Evolutionary conservation across 2,329 filamentous ascomycete genomes (phyloP).

Genomic region (Colletotrichum gigasporum): DNA sequence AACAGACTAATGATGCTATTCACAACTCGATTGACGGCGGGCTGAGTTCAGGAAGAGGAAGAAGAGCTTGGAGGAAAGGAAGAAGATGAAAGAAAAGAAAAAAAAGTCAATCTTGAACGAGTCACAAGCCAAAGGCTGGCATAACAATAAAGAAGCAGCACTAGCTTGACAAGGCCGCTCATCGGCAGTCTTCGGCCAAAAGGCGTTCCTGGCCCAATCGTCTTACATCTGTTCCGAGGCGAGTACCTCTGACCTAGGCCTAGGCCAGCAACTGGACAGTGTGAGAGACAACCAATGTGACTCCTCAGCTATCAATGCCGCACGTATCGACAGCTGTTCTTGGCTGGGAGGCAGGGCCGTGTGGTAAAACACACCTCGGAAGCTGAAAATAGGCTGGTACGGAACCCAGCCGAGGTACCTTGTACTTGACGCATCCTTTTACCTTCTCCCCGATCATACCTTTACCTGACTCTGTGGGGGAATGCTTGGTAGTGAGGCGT

Average conservation of each 20-base stretch:
- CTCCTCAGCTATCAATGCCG: neutral
- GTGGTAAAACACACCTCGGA: constrained; percentile 30
- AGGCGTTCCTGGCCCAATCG: constrained; percentile 31
- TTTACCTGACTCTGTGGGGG: neutral
- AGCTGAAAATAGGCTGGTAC: constrained; percentile 11
- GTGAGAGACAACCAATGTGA: constrained; percentile 6
- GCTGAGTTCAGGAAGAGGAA: constrained; percentile 17
- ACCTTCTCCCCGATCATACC: neutral
- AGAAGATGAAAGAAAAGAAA: constrained; percentile 31
- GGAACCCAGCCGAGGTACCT: constrained; percentile 14
- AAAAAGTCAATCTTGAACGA: constrained; percentile 30
- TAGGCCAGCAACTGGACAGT: constrained; percentile 25
- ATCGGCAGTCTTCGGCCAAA: constrained; percentile 33
- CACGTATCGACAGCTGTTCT: neutral
- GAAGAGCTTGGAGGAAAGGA: constrained; percentile 13
- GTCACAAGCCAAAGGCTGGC: constrained; percentile 34
- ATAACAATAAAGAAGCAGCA: constrained; percentile 23
- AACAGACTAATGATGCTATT: constrained; percentile 29
- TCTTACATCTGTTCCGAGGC: constrained; percentile 32
- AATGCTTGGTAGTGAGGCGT: constrained; percentile 5
- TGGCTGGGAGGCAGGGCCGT: constrained; percentile 7
- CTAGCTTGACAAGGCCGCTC: constrained; percentile 21
- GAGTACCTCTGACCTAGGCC: constrained; percentile 29
- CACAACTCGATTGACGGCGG: constrained; percentile 10
- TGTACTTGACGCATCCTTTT: constrained; percentile 6